phyloP scores from a whole-genome alignment of 192 early-diverging fungal species.

The Umbelopsis vinacea region DNA sequence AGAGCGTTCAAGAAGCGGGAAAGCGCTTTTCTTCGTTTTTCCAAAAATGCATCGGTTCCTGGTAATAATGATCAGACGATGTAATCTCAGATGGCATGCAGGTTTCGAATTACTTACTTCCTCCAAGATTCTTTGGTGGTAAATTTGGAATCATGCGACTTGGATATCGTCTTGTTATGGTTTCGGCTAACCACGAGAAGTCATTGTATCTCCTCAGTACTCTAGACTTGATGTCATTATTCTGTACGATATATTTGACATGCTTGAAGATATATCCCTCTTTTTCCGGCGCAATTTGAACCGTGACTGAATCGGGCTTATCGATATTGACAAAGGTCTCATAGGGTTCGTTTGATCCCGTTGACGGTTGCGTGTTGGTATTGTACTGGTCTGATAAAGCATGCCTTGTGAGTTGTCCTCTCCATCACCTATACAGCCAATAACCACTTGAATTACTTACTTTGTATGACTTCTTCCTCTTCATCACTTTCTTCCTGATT shows the following conservation, averaged over 20 bases:
- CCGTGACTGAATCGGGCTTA: conserved; percentile 58
- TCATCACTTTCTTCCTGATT: not conserved
- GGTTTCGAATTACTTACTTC: conserved; percentile 31
- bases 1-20: conserved; percentile 76
- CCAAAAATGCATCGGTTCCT: conserved; percentile 63
- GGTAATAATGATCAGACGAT: not conserved
- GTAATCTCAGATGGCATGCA: too few relatives aligned
- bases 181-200: conserved; percentile 87
- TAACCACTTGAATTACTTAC: too few relatives aligned
- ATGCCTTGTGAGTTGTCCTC: not conserved
- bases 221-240: conserved; percentile 53
- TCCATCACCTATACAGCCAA: too few relatives aligned
- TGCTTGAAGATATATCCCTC: conserved; percentile 77
- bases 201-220: conserved; percentile 90
- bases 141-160: conserved; percentile 79
- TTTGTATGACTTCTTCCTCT: not conserved
- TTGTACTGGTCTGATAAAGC: not conserved
- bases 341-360: conserved; percentile 44
- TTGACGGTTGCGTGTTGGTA: conserved; percentile 41
- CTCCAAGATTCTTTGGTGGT: conserved; percentile 86
- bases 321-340: not conserved
- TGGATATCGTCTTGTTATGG: conserved; percentile 78
- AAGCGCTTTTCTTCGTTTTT: conserved; percentile 68
- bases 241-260: conserved; percentile 84
- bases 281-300: conserved; percentile 54